phyloP scores from a whole-genome alignment of 1,284 basidiomycete genomes.

The Apiotrichum akiyoshidainum region DNA sequence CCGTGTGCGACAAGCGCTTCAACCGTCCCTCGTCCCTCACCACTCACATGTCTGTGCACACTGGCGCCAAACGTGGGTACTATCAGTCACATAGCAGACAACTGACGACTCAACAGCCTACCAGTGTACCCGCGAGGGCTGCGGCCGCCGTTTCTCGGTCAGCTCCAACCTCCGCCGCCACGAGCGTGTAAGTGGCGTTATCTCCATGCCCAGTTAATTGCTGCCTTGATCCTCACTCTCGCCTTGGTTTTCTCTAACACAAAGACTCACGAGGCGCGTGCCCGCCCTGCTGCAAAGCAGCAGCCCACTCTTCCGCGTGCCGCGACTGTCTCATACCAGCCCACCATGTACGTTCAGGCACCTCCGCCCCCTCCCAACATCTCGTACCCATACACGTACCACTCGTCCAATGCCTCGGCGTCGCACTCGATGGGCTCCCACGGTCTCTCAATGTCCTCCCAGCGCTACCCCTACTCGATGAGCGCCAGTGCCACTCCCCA shows the following conservation, averaged over 20 bases:
- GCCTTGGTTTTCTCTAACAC: background rate
- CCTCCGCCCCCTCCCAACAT: background rate
- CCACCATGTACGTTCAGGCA: background rate
- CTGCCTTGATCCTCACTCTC: background rate
- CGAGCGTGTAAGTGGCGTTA: conserved; percentile 47
- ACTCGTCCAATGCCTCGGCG: no score
- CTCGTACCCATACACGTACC: conserved; percentile 4
- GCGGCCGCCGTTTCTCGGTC: conserved; percentile 60
- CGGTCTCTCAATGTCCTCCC: no score
- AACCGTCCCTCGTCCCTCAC: conserved; percentile 62
- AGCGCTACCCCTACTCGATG: background rate
- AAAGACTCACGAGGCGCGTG: conserved; percentile 13
- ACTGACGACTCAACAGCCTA: conserved; percentile 54
- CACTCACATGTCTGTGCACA: conserved; percentile 67
- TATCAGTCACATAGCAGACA: background rate
- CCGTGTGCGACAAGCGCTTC: conserved; percentile 60
- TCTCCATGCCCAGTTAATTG: background rate
- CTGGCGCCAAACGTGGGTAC: conserved; percentile 60
- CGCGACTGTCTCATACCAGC: background rate
- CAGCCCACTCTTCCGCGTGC: background rate
- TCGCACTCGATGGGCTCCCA: no score
- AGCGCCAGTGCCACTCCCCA: background rate
- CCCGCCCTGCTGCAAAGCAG: background rate
- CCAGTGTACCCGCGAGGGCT: conserved; percentile 55
- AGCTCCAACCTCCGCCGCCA: conserved; percentile 63